These are phyloP conservation scores for Auricularia heimuer DNA, from an alignment of 768 basidiomycete genomes.

Conservation along the genomic window DNA sequence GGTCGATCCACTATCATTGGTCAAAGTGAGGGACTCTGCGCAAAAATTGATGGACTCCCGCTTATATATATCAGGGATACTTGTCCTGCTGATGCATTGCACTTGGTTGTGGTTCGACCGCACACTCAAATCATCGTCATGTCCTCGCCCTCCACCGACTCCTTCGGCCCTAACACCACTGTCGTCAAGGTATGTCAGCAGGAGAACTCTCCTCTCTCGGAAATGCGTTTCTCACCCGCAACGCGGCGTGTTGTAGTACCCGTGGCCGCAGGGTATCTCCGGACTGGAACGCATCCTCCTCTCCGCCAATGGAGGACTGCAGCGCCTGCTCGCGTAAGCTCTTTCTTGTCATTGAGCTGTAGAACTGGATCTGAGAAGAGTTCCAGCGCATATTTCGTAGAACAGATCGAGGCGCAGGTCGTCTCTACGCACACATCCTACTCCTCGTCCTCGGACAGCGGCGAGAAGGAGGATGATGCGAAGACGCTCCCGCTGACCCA, in stretches of 20 bases:
- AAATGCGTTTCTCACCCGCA: conserved; percentile 8
- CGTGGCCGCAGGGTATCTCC: conserved; percentile 39
- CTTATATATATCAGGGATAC: not conserved
- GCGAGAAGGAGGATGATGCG: no score
- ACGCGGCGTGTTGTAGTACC: conserved; percentile 27
- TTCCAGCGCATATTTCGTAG: conserved; percentile 52
- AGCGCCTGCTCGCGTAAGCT: conserved; percentile 52
- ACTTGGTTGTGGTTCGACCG: not conserved
- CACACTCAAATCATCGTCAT: not conserved
- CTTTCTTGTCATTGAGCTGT: not conserved
- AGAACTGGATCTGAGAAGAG: not conserved
- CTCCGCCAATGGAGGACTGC: conserved; percentile 60
- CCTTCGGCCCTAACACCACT: not conserved
- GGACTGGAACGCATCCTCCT: conserved; percentile 61
- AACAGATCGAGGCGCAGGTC: conserved; percentile 47
- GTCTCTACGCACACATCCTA: conserved; percentile 41
- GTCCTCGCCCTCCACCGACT: not conserved
- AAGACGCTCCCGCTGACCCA: conserved; percentile 39
- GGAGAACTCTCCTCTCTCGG: not conserved
- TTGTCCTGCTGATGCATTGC: not conserved
- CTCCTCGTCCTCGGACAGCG: not conserved
- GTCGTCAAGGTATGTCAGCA: not conserved
- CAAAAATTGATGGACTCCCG: not conserved
- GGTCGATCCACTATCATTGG: no score
- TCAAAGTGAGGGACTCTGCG: not conserved